Percentiles rank a stretch among this genome's conserved stretches.
Conservation (phyloP, 345 rosid species). For the Limnanthes douglasii region DNA sequence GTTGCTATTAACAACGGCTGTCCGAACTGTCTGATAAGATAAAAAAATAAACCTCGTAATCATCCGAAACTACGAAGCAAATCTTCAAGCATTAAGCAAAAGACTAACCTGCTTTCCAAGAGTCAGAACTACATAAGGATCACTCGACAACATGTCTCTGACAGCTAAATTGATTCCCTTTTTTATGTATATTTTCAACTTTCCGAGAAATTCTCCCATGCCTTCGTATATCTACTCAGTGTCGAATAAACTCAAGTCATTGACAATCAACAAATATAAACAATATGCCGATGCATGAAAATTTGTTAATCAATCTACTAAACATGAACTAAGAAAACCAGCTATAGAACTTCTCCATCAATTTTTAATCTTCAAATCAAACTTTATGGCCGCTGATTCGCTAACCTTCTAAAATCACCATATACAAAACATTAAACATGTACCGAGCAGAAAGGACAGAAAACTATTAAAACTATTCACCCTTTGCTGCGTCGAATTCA, state of each 20-base stretch:
- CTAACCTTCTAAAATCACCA: too few species aligned
- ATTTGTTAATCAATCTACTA: too few species aligned
- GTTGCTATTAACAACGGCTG: conserved; percentile 40
- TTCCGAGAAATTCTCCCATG: conserved; percentile 79
- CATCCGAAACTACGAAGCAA: too few species aligned
- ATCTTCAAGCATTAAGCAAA: too few species aligned
- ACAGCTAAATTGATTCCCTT: conserved; percentile 71
- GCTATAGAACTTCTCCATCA: neutral
- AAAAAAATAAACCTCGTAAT: too few species aligned
- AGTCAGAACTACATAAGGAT: conserved; percentile 71
- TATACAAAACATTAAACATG: too few species aligned
- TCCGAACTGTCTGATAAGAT: conserved; percentile 36
- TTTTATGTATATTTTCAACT: conserved; percentile 54
- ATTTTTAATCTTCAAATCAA: neutral
- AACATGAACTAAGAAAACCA: too few species aligned
- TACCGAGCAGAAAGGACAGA: neutral
- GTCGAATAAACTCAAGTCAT: neutral
- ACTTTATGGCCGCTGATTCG: too few species aligned
- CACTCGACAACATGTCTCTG: conserved; percentile 93
- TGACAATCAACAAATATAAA: neutral
- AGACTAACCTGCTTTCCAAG: conserved; percentile 83
- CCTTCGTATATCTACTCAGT: conserved; percentile 26
- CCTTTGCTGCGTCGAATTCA: conserved; percentile 29
- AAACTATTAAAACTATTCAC: conserved; percentile 18
- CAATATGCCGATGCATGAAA: neutral